Base-by-base conservation (phyloP, 305 asterid genomes). In the Fraxinus platypoda region DNA sequence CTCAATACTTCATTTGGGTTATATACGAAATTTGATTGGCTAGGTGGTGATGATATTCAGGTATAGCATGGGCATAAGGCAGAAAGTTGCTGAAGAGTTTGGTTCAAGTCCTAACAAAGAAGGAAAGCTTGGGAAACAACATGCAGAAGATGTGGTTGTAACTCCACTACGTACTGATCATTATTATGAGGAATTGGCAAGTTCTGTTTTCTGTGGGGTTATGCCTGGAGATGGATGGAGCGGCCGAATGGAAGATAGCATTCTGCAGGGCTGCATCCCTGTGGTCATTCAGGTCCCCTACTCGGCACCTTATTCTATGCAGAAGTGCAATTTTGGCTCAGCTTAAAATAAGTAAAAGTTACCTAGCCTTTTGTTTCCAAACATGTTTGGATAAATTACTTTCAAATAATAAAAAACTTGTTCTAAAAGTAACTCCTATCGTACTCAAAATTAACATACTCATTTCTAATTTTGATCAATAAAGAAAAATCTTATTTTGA, bases 211-310 rank as follows among this genome's bases (percentile, higher is more conserved):
- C 81, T 96, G 99, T 82, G 99, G 99, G 83, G 98, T 96, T 52
- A 94, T 96, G 99, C 99, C 99, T 26, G 99, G 99, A 82, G 99
- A 96, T 80, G 99, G 99, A 66, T 96, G 99, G 99, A 94, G 99
- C 71, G 99, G 99, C 57, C 92, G 99, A 74, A 93, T 96, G 98
- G 99, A 96, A 87, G 99, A 96, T 87, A 94, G 98, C 78, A 91
- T 96, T 83, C 89, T 89, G 71, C 99, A 94, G 77, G 99, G 98
- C 30, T 96, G 99, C 93, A 93, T 96, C 76, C 99, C 99, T 3
- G 99, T 96, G 35, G 83, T 96, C 74, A 94, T 96, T 86, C 99
- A 95, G 97, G 98, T 92, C 77, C 46, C 21, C 6, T 46, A 21
- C 57, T 62, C 7, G 57, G n/a, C 41, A 23, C 57, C 78, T 54